Conservation (phyloP, 1,284 basidiomycete species). For the Bondarzewia mesenterica region DNA sequence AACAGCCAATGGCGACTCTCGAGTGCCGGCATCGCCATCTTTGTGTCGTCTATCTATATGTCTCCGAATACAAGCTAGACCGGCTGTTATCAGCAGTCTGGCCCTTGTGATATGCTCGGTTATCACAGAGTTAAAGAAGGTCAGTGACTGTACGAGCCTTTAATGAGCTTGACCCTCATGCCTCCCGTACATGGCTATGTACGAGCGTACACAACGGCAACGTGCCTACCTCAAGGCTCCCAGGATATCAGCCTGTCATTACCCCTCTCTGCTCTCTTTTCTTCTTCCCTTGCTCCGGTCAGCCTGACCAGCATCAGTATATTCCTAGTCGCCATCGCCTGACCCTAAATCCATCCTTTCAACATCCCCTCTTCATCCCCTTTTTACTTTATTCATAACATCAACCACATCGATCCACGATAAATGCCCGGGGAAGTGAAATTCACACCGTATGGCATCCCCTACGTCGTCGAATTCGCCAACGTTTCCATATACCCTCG, state of each 20-base stretch:
- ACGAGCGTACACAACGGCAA: not conserved
- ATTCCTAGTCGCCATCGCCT: not conserved
- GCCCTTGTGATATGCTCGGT: too few species aligned
- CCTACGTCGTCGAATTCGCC: slow-evolving; percentile 34
- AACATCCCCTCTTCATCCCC: not conserved
- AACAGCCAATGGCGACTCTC: too few species aligned
- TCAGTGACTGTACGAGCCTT: not conserved
- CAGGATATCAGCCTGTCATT: not conserved
- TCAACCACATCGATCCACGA: not conserved
- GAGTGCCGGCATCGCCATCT: too few species aligned
- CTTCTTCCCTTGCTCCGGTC: not conserved
- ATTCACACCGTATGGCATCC: slow-evolving; percentile 34
- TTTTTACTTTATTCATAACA: slow-evolving; percentile 1
- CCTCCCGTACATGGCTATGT: not conserved
- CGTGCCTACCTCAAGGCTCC: slow-evolving; percentile 1
- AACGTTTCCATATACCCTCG: slow-evolving; percentile 31
- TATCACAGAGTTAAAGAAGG: too few species aligned
- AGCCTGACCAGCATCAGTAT: not conserved
- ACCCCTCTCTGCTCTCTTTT: not conserved
- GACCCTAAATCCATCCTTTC: not conserved
- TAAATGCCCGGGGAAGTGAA: slow-evolving; percentile 27
- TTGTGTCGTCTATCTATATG: too few species aligned
- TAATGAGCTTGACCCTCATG: not conserved
- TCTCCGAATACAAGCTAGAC: too few species aligned
- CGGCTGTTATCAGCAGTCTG: too few species aligned